These are phyloP conservation scores for Suhomyces taliae DNA, from an alignment of 1,139 yeast species.

Conservation along the genomic window DNA sequence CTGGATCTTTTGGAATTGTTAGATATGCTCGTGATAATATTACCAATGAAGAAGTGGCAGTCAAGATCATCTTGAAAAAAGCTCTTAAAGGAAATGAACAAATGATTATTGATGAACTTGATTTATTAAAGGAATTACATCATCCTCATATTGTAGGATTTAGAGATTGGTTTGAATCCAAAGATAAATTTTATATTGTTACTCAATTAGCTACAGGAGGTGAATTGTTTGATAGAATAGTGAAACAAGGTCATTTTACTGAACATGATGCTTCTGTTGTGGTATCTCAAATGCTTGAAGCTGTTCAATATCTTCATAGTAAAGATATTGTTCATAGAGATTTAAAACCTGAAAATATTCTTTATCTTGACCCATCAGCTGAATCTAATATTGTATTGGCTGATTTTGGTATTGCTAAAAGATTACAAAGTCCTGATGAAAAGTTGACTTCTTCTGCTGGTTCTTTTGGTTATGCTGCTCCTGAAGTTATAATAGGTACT, in stretches of 20 bases:
- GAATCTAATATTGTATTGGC: constrained; percentile 78
- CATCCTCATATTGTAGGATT: constrained; percentile 85
- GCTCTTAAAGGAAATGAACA: constrained; percentile 74
- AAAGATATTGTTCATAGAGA: constrained; percentile 85
- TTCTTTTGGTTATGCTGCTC: constrained; percentile 92
- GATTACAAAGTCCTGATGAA: constrained; percentile 58
- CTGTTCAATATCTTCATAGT: constrained; percentile 71
- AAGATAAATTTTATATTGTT: constrained; percentile 72
- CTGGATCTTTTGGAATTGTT: constrained; percentile 90
- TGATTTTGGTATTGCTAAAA: constrained; percentile 90
- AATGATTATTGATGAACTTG: constrained; percentile 72
- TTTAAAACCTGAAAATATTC: constrained; percentile 84
- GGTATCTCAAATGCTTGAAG: constrained; percentile 67
- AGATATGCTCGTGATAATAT: constrained; percentile 64
- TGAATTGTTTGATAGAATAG: constrained; percentile 82
- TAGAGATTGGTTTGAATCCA: constrained; percentile 85
- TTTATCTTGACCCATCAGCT: constrained; percentile 54
- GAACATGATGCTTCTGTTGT: constrained; percentile 80
- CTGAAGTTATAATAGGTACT: constrained; percentile 72
- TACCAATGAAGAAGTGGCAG: constrained; percentile 75
- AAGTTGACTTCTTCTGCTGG: constrained; percentile 80
- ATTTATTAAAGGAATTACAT: constrained; percentile 59
- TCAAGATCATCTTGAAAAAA: constrained; percentile 80
- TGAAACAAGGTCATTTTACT: constrained; percentile 73
- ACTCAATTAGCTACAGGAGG: constrained; percentile 89